phyloP scores from a whole-genome alignment of 1,284 basidiomycete species.

The Xanthoconium separans region DNA sequence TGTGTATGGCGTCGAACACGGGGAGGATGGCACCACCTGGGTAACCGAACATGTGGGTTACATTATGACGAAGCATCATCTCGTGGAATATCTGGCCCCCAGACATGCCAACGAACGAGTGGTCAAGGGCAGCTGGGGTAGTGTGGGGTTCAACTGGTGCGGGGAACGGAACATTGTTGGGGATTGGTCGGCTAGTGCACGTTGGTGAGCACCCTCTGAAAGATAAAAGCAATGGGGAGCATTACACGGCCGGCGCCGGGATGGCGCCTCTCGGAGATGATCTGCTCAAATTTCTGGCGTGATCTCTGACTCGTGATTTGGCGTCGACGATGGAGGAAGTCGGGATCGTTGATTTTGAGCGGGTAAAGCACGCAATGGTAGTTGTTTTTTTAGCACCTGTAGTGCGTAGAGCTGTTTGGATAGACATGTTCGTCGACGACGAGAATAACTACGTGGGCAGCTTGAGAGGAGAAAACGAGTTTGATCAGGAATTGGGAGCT shows the following conservation, averaged over 20 bases:
- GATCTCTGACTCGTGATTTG: conserved; percentile 71
- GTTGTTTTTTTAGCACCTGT: conserved; percentile 44
- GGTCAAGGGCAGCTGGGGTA: conserved; percentile 54
- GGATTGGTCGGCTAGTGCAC: conserved; percentile 56
- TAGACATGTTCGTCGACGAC: conserved; percentile 29
- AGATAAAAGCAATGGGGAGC: conserved; percentile 8
- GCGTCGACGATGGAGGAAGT: conserved; percentile 61
- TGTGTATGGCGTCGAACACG: conserved; percentile 98
- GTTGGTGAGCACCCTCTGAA: conserved; percentile 8
- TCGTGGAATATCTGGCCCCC: conserved; percentile 99
- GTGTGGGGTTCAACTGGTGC: conserved; percentile 46
- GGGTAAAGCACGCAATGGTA: conserved; percentile 39
- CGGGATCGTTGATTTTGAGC: conserved; percentile 54
- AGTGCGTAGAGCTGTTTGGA: conserved; percentile 42
- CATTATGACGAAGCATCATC: conserved; percentile 97
- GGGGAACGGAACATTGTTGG: conserved; percentile 50
- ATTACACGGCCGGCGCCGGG: conserved; percentile 58
- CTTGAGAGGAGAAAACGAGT: conserved; percentile 4
- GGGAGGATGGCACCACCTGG: conserved; percentile 97
- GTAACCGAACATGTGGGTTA: conserved; percentile 98
- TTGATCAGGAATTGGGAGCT: neutral
- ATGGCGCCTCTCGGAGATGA: conserved; percentile 57
- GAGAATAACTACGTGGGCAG: conserved; percentile 9
- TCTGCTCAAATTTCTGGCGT: conserved; percentile 64
- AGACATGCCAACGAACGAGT: conserved; percentile 89